Percentiles rank a stretch among this genome's conserved stretches.
Evolutionary conservation across 2,329 filamentous ascomycete species (phyloP).

Genomic region (Colletotrichum costaricense): DNA sequence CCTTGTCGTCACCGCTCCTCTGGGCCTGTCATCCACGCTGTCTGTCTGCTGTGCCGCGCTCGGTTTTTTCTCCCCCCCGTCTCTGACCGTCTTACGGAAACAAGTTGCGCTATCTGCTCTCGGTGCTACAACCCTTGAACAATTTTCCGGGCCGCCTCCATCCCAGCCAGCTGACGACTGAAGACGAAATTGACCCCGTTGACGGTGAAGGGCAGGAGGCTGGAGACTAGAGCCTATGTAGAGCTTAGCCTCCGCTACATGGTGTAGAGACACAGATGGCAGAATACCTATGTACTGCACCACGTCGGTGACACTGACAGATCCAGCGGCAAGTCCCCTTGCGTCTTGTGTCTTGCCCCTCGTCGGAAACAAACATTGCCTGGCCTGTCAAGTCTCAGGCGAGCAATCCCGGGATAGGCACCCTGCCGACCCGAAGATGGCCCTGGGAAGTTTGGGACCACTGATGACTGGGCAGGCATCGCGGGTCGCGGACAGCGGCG

Average conservation of each 20-base stretch:
- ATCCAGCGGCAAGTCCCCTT: neutral
- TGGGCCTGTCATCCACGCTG: conserved; percentile 16
- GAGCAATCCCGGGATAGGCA: conserved; percentile 15
- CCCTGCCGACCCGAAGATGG: conserved; percentile 8
- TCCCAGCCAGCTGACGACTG: neutral
- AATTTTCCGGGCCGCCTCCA: neutral
- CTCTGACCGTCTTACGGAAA: neutral
- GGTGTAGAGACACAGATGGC: neutral
- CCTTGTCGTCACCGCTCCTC: conserved; percentile 23
- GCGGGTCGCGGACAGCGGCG: neutral
- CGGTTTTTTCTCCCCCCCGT: neutral
- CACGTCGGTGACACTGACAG: neutral
- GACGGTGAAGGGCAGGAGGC: neutral
- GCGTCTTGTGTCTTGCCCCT: neutral
- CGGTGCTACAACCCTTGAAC: neutral
- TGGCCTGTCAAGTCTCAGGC: conserved; percentile 30
- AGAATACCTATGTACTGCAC: neutral
- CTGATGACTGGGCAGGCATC: neutral
- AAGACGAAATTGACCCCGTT: neutral
- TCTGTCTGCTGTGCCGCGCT: neutral
- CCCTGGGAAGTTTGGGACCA: neutral
- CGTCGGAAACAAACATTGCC: conserved; percentile 25
- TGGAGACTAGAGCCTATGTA: neutral
- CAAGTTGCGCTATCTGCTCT: neutral
- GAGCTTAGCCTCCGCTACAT: neutral